Base-by-base conservation (phyloP, 768 basidiomycete genomes). In the Crepidotus variabilis region DNA sequence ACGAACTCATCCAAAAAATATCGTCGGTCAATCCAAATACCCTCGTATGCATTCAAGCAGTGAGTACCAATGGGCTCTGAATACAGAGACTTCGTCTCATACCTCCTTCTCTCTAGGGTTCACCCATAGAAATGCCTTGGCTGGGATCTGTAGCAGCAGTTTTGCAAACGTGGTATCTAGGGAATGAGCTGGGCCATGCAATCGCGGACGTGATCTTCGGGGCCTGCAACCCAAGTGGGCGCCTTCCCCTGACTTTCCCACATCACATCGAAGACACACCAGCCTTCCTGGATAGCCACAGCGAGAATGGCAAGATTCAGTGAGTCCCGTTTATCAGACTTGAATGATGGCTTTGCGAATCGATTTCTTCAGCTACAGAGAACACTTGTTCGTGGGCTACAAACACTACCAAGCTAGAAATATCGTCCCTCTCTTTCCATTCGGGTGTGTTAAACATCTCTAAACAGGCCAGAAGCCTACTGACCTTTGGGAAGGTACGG, bases 51-150 rank as follows among this genome's bases (percentile, higher is more conserved):
- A 72, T 85, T 33, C 86, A 90, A 66, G 78, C 81, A 4, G 87
- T 85, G 61, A 64, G 79, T 66, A 34, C 6, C 23, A 21, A 57
- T 21, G n/a, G 14, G 34, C 48, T 39, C 36, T 20, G 11, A 43
- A 4, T 2, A 5, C 13, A 11, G 39, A 11, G 18, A 8, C 28
- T 28, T 28, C 8, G 28, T 28, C 39, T 39, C 51, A 51, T 22
- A 60, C 46, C 48, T 16, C 33, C 35, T 43, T 60, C 21, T 55
- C 16, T 36, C 9, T 49, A 86, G 84, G 85, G 86, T 2, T 86
- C 86, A 20, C 82, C 88, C 1, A 80, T 88, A 1, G 74, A 83
- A 1, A 89, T 91, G 87, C 88, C 89, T 2, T 91, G 88, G 89
- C 69, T 84, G 6, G 64, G 79, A 54, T 64, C 76, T 33, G 82